These are phyloP conservation scores for Pseudognaphalium luteoalbum DNA, from an alignment of 129 eudicot species.

Conservation along the genomic window DNA sequence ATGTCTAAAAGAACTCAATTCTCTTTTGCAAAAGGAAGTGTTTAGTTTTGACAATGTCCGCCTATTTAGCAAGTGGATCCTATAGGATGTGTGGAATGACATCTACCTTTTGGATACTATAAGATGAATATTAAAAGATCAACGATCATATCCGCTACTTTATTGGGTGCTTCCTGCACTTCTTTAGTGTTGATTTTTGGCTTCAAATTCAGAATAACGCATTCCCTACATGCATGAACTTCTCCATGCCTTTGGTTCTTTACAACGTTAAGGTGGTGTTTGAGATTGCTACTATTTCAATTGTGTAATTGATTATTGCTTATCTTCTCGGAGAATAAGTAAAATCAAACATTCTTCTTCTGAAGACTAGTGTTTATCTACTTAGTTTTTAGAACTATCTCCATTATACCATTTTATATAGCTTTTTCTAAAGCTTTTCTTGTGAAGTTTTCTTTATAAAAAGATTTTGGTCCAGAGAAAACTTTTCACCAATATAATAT, in stretches of 20 bases:
- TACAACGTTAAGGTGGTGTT: not conserved
- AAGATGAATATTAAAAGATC: not conserved
- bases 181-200: not conserved
- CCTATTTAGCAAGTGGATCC: not conserved
- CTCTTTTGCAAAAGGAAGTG: conserved; percentile 1
- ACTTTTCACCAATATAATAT: too few species aligned
- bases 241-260: not conserved
- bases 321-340: too few species aligned
- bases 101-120: not conserved
- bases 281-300: too few species aligned
- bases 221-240: not conserved
- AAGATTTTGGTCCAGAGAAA: too few species aligned
- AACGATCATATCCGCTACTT: conserved; percentile 11
- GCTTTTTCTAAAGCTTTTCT: too few species aligned
- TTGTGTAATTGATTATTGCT: too few species aligned
- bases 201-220: not conserved
- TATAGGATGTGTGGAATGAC: not conserved
- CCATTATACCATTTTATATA: too few species aligned
- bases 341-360: too few species aligned
- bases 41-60: not conserved
- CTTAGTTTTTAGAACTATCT: too few species aligned
- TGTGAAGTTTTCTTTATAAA: too few species aligned
- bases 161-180: conserved; percentile 11
- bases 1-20: not conserved
- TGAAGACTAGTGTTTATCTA: too few species aligned